A percentile compares a stretch with the other conserved stretches of the same genome.
phyloP scores from a whole-genome alignment of 148 eudicot species.

The Bassia scoparia region DNA sequence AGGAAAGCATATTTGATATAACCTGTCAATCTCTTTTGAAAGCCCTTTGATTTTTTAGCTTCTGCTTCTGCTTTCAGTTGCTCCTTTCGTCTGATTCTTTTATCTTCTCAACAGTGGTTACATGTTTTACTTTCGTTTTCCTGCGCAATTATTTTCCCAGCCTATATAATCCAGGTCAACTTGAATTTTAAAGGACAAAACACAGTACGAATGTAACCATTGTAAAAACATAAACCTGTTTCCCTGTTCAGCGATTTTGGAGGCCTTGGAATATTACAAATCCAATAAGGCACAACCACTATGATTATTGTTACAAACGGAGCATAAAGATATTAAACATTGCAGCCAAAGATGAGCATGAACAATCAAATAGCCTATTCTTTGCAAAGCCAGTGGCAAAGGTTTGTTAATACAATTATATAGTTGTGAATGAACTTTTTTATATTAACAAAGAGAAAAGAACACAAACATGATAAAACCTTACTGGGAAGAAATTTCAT shows the following conservation, averaged over 20 bases:
- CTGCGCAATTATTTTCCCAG: conserved; percentile 34
- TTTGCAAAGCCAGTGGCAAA: too few species aligned
- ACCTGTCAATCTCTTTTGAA: conserved; percentile 87
- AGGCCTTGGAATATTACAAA: too few species aligned
- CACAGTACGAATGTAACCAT: too few species aligned
- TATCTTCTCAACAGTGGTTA: conserved; percentile 65
- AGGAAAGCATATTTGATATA: conserved; percentile 23
- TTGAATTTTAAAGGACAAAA: not conserved
- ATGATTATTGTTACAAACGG: too few species aligned
- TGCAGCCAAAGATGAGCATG: too few species aligned
- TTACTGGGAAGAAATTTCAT: conserved; percentile 28
- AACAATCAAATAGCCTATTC: too few species aligned
- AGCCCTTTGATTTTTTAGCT: conserved; percentile 47
- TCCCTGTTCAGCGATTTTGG: too few species aligned
- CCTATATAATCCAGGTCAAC: not conserved
- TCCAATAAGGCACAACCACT: too few species aligned
- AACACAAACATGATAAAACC: not conserved
- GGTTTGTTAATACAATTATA: too few species aligned
- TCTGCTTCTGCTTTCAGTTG: conserved; percentile 53
- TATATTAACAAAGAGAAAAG: not conserved
- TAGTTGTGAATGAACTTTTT: too few species aligned
- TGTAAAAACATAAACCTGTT: too few species aligned
- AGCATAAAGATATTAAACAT: too few species aligned
- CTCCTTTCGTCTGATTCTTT: conserved; percentile 65
- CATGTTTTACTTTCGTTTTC: conserved; percentile 46